Evolutionary conservation across 805 yeast genomes (phyloP).

Genomic region (Hanseniaspora singularis): DNA sequence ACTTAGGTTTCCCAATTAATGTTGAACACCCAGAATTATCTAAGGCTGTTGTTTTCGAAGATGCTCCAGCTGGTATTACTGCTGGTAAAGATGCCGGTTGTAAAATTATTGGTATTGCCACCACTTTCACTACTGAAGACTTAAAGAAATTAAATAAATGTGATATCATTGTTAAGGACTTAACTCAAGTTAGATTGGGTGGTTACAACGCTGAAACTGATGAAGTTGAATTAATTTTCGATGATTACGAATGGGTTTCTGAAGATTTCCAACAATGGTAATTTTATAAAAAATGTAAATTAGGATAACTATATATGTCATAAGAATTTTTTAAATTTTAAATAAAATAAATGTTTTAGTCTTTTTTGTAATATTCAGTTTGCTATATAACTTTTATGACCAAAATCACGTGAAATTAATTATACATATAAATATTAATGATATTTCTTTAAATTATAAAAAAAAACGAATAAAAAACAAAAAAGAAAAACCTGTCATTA

Average conservation of each 20-base stretch:
- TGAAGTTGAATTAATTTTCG: conserved; percentile 30
- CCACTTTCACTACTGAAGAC: conserved; percentile 58
- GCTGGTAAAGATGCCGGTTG: conserved; percentile 82
- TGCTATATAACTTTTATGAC: no score
- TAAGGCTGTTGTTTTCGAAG: conserved; percentile 63
- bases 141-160: conserved; percentile 63
- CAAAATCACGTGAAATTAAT: no score
- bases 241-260: conserved; percentile 31
- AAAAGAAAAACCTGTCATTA: no score
- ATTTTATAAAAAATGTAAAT: not conserved
- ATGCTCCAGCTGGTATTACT: conserved; percentile 76
- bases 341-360: no score
- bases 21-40: conserved; percentile 30
- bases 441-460: no score
- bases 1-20: conserved; percentile 30
- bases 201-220: conserved; percentile 38
- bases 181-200: conserved; percentile 48
- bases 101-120: conserved; percentile 68
- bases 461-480: no score
- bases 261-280: conserved; percentile 30
- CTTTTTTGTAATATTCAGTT: no score
- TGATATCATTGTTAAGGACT: conserved; percentile 65
- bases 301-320: not conserved
- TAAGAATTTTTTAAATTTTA: no score
- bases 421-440: no score